These are phyloP conservation scores for Ustilago loliicola DNA, from an alignment of 1,284 basidiomycete genomes.

Conservation along the genomic window DNA sequence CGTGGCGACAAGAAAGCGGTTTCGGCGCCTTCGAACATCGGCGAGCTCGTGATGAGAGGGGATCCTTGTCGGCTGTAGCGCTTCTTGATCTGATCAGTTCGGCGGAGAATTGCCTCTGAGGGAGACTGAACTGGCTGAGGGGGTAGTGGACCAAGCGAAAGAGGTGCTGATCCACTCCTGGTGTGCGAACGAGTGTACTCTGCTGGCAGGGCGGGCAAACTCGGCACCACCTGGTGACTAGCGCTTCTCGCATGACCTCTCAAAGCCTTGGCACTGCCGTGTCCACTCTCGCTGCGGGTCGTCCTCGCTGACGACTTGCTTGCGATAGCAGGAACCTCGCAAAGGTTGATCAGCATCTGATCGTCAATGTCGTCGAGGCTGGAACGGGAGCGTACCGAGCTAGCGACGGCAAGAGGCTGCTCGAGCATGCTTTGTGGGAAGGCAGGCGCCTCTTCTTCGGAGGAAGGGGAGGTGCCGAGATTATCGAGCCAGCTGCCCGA, in stretches of 20 bases:
- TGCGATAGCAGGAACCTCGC: constrained; percentile 10
- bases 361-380: constrained; percentile 43
- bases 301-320: background rate
- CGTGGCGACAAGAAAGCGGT: constrained; percentile 6
- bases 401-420: too few species aligned
- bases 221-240: background rate
- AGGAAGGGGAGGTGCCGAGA: background rate
- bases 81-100: constrained; percentile 35
- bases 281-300: constrained; percentile 6
- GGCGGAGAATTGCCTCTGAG: constrained; percentile 27
- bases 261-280: background rate
- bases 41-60: constrained; percentile 5
- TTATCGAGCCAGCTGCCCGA: constrained; percentile 25
- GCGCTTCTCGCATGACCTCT: constrained; percentile 6
- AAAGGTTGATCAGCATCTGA: constrained; percentile 36
- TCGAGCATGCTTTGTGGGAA: constrained; percentile 1
- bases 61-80: constrained; percentile 27
- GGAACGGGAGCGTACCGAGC: constrained; percentile 11
- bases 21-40: constrained; percentile 5
- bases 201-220: background rate
- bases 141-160: constrained; percentile 37
- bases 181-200: background rate
- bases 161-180: constrained; percentile 21
- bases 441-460: constrained; percentile 14
- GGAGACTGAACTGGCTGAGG: constrained; percentile 23